These are phyloP conservation scores for Hamamelis virginiana DNA, from an alignment of 164 flowering plant genomes.

Conservation along the genomic window DNA sequence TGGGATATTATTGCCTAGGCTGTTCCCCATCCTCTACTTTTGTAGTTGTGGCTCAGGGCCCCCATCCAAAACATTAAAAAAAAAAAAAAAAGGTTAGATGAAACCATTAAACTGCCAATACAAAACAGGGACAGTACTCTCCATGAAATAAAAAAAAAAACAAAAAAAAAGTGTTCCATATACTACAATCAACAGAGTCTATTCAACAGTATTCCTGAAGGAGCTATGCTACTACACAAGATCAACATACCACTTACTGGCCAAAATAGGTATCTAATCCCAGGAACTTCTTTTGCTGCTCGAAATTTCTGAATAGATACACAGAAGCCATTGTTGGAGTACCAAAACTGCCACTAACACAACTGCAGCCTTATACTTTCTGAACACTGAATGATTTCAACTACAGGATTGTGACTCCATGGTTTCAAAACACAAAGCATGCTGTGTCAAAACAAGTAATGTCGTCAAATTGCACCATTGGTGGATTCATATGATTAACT, in stretches of 20 bases:
- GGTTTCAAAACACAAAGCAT: not conserved
- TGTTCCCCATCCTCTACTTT: too few relatives aligned
- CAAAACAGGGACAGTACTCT: too few relatives aligned
- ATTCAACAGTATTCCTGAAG: not conserved
- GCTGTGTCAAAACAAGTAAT: not conserved
- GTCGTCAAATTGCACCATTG: slow-evolving; percentile 2
- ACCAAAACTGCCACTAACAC: too few relatives aligned
- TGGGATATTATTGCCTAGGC: too few relatives aligned
- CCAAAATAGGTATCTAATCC: not conserved
- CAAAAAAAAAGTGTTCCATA: not conserved
- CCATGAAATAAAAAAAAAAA: not conserved
- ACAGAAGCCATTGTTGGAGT: too few relatives aligned
- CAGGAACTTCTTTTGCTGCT: not conserved
- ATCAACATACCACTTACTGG: not conserved
- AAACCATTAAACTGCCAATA: not conserved
- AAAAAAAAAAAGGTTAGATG: not conserved
- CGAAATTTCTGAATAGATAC: not conserved
- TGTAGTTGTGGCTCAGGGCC: too few relatives aligned
- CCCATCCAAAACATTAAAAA: too few relatives aligned
- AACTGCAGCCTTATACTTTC: too few relatives aligned
- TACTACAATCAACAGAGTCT: not conserved
- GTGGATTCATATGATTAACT: not conserved
- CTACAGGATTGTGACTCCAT: not conserved
- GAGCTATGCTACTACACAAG: not conserved
- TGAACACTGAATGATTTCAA: not conserved